Percentiles rank a stretch among this genome's conserved stretches.
phyloP scores from a whole-genome alignment of 345 rosid genomes.

The Hypericum perforatum region DNA sequence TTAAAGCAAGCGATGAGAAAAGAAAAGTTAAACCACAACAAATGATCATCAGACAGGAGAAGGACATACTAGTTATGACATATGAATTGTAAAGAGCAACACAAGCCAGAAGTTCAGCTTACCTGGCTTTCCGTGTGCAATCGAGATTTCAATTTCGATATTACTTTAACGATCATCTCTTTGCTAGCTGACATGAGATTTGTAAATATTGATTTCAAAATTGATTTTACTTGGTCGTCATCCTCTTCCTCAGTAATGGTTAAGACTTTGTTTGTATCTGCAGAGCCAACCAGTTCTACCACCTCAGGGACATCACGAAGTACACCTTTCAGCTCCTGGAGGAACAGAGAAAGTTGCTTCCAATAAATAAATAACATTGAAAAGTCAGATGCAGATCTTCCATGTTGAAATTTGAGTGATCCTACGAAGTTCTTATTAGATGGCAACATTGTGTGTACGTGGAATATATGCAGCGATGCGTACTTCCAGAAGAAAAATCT shows the following conservation, averaged over 20 bases:
- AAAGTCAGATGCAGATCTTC: not conserved
- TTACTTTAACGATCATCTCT: slow-evolving; percentile 45
- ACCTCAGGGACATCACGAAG: slow-evolving; percentile 75
- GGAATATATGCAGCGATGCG: no score
- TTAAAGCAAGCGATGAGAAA: slow-evolving; percentile 1
- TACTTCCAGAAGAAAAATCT: no score
- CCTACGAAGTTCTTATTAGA: no score
- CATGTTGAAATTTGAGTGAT: no score
- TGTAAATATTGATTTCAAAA: slow-evolving; percentile 64
- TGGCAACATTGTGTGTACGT: no score
- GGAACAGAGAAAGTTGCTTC: slow-evolving; percentile 1
- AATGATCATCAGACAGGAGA: not conserved
- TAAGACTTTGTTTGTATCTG: slow-evolving; percentile 40
- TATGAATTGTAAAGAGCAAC: not conserved
- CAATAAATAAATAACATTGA: not conserved
- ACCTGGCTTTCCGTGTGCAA: slow-evolving; percentile 63
- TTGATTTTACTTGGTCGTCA: slow-evolving; percentile 42
- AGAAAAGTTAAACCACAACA: not conserved
- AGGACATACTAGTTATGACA: no score
- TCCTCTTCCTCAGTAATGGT: slow-evolving; percentile 40
- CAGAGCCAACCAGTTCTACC: slow-evolving; percentile 58
- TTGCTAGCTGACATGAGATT: slow-evolving; percentile 69
- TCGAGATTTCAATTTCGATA: slow-evolving; percentile 53
- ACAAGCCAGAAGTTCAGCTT: slow-evolving; percentile 2
- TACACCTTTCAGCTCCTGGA: slow-evolving; percentile 80